Evolutionary conservation across 257 asterid species (phyloP), one percentile per base, ranked within the genome.

Genomic region (Plantago major): DNA sequence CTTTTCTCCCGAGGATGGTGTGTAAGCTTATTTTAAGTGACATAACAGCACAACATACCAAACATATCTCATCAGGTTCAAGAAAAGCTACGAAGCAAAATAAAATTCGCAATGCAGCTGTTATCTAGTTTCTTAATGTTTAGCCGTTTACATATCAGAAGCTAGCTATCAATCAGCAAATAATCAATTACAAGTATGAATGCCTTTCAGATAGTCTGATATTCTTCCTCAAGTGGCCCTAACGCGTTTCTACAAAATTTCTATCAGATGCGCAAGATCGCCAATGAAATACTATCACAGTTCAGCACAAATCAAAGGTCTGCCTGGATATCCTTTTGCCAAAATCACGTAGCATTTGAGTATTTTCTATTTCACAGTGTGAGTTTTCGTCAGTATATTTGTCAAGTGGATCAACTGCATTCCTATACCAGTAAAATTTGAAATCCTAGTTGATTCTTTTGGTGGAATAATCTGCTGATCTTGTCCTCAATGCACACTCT

Each of bases 141-240:
- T 33, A 33, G 40, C 40, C 6, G 40, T 33, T 33, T 33, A 33
- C 40, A 33, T 33, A 33, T 33, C 40, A 33, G 40, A 33, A 33
- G 40, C 40, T 33, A 37, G 58, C 16, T 52, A 51, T 11, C 50
- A 46, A 22, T 15, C 18, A 51, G 12, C 40, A 33, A 33, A 33
- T 33, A 33, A 4, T 33, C 8, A 0, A 33, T 33, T 7, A 33
- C 40, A 33, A 33, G 40, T 33, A 33, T 33, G 7, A 33, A 33
- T 64, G 50, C 33, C 71, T 57, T 54, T 42, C 46, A 37, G 63
- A 51, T 60, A 53, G 67, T 49, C 30, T 53, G 58, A 46, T 40
- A 17, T 44, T 47, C 10, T 9, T 44, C 45, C 30, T 22, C 22
- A 37, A 47, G 18, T 8, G 43, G 2, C 12, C 61, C 13, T 58